phyloP scores from a whole-genome alignment of 441 rosid species.

The Croton setiger region DNA sequence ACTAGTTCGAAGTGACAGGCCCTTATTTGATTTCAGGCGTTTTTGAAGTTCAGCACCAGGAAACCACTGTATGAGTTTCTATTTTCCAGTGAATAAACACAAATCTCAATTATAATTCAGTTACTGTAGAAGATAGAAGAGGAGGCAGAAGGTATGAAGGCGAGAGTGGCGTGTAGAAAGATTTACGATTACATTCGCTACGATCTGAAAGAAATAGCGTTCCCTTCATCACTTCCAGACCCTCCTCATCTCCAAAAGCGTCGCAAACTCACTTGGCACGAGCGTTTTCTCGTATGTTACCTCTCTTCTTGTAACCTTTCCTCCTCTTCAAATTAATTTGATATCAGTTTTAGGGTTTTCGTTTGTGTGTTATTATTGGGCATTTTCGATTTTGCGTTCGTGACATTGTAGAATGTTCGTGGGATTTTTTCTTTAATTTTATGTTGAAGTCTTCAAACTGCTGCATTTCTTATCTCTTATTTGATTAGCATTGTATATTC shows the following conservation, averaged over 20 bases:
- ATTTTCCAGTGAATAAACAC: too few relatives aligned
- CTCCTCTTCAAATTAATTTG: neutral
- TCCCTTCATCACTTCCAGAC: conserved; percentile 87
- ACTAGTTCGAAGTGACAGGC: too few relatives aligned
- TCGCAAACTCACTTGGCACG: conserved; percentile 78
- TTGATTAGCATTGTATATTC: neutral
- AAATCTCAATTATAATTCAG: too few relatives aligned
- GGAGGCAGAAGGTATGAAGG: conserved; percentile 38
- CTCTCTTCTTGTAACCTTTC: neutral
- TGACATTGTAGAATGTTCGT: neutral
- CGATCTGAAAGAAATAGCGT: conserved; percentile 82
- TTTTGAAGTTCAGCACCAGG: too few relatives aligned
- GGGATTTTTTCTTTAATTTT: neutral
- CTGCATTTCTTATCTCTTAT: neutral
- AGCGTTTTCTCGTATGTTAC: conserved; percentile 51
- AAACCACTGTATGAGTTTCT: too few relatives aligned
- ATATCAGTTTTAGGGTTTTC: neutral
- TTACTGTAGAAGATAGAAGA: neutral
- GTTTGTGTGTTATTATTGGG: neutral
- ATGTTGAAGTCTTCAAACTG: neutral
- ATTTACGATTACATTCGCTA: conserved; percentile 67
- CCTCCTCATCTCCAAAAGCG: conserved; percentile 80
- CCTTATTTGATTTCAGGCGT: too few relatives aligned
- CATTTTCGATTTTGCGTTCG: neutral
- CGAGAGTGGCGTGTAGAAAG: conserved; percentile 52